A percentile compares a stretch with the other conserved stretches of the same genome.
phyloP scores from a whole-genome alignment of 2,329 filamentous ascomycete species.

The Botrytis pseudocinerea region DNA sequence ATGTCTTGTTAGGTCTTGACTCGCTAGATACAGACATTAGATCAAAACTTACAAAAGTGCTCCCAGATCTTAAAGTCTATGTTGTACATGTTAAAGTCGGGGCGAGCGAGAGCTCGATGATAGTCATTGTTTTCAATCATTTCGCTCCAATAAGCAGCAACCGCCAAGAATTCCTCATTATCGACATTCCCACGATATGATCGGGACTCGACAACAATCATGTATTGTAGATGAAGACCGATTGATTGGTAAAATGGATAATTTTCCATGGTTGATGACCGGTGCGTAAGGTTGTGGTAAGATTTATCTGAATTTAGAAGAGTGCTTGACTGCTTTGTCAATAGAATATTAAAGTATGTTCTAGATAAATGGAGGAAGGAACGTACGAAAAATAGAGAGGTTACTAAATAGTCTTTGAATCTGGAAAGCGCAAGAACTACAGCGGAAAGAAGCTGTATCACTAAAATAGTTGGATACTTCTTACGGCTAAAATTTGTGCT shows the following conservation, averaged over 20 bases:
- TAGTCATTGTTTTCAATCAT: not conserved
- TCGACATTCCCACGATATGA: not conserved
- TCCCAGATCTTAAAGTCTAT: conserved; percentile 5
- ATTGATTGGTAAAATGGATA: not conserved
- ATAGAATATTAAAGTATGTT: not conserved
- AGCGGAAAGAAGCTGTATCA: not conserved
- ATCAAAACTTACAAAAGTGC: not conserved
- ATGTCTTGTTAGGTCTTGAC: not conserved
- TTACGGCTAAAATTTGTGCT: not conserved
- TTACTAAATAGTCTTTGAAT: not conserved
- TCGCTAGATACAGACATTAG: too few species aligned
- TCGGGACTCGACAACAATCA: not conserved
- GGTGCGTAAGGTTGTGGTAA: not conserved
- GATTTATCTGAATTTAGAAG: too few species aligned
- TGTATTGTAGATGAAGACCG: not conserved
- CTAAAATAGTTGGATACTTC: not conserved
- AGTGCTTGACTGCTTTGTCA: not conserved
- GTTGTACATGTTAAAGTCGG: not conserved
- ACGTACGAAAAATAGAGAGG: not conserved
- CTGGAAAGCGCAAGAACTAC: not conserved
- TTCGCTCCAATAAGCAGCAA: not conserved
- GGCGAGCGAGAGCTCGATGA: not conserved
- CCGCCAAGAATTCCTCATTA: not conserved
- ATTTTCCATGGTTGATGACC: not conserved
- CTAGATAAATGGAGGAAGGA: not conserved